phyloP scores from a whole-genome alignment of 441 rosid species.

The Euphorbia celastroides region DNA sequence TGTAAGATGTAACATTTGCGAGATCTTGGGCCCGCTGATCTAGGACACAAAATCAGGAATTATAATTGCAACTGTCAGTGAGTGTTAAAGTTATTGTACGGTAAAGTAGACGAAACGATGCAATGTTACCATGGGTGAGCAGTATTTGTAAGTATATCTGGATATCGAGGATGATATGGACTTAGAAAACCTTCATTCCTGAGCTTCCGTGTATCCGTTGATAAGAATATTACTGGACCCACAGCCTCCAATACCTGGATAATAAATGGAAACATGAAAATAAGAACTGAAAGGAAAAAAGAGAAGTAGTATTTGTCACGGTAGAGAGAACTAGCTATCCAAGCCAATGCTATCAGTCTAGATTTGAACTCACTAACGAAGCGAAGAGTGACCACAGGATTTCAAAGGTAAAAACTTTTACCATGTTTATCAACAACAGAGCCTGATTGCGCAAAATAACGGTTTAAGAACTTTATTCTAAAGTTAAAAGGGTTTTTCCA shows the following conservation, averaged over 20 bases:
- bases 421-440: too few species aligned
- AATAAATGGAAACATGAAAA: constrained; percentile 2
- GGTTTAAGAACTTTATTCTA: too few species aligned
- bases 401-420: too few species aligned
- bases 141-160: constrained; percentile 97
- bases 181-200: constrained; percentile 98
- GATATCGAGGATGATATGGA: constrained; percentile 98
- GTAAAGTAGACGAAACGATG: background rate
- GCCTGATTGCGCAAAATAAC: too few species aligned
- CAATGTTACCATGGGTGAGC: constrained; percentile 88
- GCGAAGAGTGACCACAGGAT: too few species aligned
- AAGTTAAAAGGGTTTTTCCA: too few species aligned
- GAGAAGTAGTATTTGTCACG: too few species aligned
- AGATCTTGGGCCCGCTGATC: constrained; percentile 98
- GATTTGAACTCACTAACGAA: too few species aligned
- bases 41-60: constrained; percentile 12
- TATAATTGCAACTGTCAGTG: background rate
- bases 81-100: background rate
- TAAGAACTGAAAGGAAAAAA: background rate
- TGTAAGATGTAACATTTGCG: constrained; percentile 94
- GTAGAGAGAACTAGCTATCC: too few species aligned
- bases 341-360: too few species aligned
- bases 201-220: constrained; percentile 96
- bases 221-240: constrained; percentile 92
- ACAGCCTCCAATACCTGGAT: constrained; percentile 97